Evolutionary conservation across 306 rosid species (phyloP), one percentile per base, ranked within the genome.

Genomic region (Vachellia collinsii): DNA sequence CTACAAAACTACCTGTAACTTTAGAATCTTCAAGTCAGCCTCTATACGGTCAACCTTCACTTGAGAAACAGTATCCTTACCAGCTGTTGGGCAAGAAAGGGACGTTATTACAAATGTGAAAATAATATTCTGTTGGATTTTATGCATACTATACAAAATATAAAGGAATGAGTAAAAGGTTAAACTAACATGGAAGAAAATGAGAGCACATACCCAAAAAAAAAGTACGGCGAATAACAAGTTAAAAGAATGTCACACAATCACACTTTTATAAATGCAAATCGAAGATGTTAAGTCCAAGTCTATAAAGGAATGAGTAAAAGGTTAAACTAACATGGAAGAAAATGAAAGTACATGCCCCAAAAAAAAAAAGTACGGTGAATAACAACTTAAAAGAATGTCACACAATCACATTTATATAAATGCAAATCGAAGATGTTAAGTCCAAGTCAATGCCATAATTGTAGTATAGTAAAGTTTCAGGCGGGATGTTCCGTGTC

Each of bases 21-120:
- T 95, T 23, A 95, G 86, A 84, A 95, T 95, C 86, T 89, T 91
- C 89, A 91, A 81, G 89, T 95, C 99, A 76, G 99, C 98, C 81
- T 93, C 98, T 76, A 90, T 86, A 42, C 99, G 96, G 62, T 85
- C 90, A 85, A 91, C 92, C 82, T 87, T 91, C 56, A 81, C 87
- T 80, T 87, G 96, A 76, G 88, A 86, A 69, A 76, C 90, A 47
- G 85, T 85, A 86, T 90, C 86, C 79, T 83, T 85, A 72, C 91
- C 98, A 82, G 84, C 88, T 72, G 79, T 75, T 75, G 81, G 38
- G 74, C 74, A 79, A 78, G 43, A 79, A 69, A 71, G 38, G 25
- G 76, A 75, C 17, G 83, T 58, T 75, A 80, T 62, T 63, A 76
- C n/a, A 68, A 77, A 65, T 72, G 74, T 46, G 68, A 39, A n/a